Conservation (phyloP, 495 filamentous ascomycete species). For the Umbilicaria muhlenbergii region DNA sequence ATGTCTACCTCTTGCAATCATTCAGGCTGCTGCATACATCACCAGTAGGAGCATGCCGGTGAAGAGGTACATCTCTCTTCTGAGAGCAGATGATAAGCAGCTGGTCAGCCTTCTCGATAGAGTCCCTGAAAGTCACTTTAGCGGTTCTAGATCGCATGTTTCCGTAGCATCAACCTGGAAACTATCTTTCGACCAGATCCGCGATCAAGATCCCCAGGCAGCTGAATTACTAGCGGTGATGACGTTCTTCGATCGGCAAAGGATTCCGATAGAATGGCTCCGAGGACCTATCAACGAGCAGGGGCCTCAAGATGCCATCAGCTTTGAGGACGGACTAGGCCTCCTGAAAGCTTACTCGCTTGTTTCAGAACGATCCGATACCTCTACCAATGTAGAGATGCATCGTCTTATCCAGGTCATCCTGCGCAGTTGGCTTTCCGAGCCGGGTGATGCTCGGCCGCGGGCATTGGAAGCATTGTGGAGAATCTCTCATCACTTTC, state of each 20-base stretch:
- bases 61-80: too few species aligned
- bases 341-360: background rate
- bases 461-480: too few species aligned
- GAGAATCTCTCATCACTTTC: too few species aligned
- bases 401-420: background rate
- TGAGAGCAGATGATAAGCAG: too few species aligned
- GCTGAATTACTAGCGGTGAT: background rate
- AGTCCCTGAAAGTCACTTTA: too few species aligned
- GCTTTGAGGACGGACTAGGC: background rate
- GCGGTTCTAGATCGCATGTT: background rate
- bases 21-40: slow-evolving; percentile 18
- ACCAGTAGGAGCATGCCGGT: background rate
- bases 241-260: background rate
- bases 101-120: background rate
- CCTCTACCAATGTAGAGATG: background rate
- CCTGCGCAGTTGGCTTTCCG: background rate
- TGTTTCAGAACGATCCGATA: background rate
- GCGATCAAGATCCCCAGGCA: background rate
- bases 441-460: too few species aligned
- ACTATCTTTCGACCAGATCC: background rate
- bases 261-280: background rate
- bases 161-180: background rate
- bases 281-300: background rate
- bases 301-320: background rate
- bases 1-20: slow-evolving; percentile 20